phyloP scores from a whole-genome alignment of 768 basidiomycete genomes.

The Phylloporus sp. region DNA sequence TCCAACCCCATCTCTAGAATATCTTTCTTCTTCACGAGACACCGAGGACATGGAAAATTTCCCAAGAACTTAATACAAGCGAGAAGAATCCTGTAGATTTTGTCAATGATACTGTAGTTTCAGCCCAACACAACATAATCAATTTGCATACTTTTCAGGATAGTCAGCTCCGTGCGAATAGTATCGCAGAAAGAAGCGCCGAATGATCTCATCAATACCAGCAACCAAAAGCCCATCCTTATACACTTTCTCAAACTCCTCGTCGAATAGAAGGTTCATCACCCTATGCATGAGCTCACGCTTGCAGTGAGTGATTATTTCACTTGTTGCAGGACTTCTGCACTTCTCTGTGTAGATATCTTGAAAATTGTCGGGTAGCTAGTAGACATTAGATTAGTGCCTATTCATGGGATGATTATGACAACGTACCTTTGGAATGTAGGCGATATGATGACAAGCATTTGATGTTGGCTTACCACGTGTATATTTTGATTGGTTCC shows the following conservation, averaged over 20 bases:
- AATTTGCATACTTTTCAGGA: background rate
- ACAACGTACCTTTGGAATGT: no score
- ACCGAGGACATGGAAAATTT: background rate
- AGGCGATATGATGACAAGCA: background rate
- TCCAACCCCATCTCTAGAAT: background rate
- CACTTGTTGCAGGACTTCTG: background rate
- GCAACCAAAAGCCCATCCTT: background rate
- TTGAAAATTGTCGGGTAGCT: background rate
- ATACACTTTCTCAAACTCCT: background rate
- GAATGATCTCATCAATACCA: background rate
- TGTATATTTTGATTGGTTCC: background rate
- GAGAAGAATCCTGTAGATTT: background rate
- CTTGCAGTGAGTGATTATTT: background rate
- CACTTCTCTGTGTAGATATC: background rate
- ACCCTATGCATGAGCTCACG: background rate
- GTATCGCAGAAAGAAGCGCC: background rate
- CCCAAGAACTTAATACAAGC: background rate
- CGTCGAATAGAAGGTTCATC: background rate
- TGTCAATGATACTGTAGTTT: background rate
- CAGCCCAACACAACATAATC: background rate
- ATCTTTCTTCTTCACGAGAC: background rate
- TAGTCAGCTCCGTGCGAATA: background rate
- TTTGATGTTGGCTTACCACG: background rate
- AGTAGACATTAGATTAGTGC: background rate
- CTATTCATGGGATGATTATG: no score